phyloP scores from a whole-genome alignment of 495 filamentous ascomycete species.

The Barbatosphaeria neglecta region DNA sequence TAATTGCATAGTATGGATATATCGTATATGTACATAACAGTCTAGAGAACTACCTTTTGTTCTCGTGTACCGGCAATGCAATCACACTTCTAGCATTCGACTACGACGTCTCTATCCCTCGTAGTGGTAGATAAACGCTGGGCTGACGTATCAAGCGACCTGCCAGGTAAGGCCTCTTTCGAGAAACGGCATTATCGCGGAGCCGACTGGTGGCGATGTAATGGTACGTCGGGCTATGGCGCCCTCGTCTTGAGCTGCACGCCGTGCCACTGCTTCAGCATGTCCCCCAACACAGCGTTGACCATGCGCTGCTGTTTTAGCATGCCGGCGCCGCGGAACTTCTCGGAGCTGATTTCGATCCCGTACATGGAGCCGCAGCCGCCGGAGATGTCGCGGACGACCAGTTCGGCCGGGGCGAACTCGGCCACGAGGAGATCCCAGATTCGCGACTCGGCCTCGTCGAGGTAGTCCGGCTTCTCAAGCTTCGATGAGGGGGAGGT shows the following conservation, averaged over 20 bases:
- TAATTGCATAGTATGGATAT: no score
- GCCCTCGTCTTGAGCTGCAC: slow-evolving; percentile 55
- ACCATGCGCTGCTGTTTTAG: slow-evolving; percentile 65
- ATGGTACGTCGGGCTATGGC: no score
- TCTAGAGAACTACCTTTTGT: no score
- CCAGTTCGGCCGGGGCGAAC: slow-evolving; percentile 30
- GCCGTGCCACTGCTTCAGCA: slow-evolving; percentile 67
- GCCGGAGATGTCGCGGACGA: slow-evolving; percentile 68
- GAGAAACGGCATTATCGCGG: no score
- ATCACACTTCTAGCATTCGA: no score
- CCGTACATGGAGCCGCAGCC: slow-evolving; percentile 73
- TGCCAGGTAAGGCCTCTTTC: no score
- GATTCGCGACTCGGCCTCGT: slow-evolving; percentile 31
- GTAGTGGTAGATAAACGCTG: no score
- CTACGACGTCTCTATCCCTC: no score
- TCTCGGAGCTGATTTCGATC: slow-evolving; percentile 53
- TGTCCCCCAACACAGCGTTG: slow-evolving; percentile 52
- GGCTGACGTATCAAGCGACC: no score
- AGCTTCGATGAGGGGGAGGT: slow-evolving; percentile 6
- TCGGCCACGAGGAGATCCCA: slow-evolving; percentile 32
- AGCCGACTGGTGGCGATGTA: no score
- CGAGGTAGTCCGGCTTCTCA: slow-evolving; percentile 29
- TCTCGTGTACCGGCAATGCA: no score
- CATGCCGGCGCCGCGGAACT: slow-evolving; percentile 53
- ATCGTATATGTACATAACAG: no score